These are phyloP conservation scores for Didymella pomorum DNA, from an alignment of 2,329 filamentous ascomycete genomes.

Conservation along the genomic window DNA sequence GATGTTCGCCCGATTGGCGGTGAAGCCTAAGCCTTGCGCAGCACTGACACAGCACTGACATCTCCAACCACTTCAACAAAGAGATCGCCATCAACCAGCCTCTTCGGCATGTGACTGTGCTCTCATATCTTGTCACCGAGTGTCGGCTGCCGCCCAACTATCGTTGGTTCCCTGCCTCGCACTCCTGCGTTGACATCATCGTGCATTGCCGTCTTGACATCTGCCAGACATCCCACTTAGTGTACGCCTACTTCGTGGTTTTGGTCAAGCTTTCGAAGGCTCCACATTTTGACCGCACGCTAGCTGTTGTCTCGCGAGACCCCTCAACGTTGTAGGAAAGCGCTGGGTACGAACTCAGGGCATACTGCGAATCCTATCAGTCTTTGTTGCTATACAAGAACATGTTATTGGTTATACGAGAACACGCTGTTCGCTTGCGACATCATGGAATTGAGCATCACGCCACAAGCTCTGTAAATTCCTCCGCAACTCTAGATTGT, in stretches of 20 bases:
- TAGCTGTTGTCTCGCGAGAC: not conserved
- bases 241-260: constrained; percentile 2
- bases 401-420: too few species aligned
- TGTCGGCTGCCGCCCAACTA: constrained; percentile 3
- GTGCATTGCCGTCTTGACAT: constrained; percentile 5
- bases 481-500: too few species aligned
- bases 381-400: too few species aligned
- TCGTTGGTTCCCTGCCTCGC: constrained; percentile 6
- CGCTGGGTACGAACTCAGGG: too few species aligned
- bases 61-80: not conserved
- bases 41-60: not conserved
- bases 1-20: constrained; percentile 15
- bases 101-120: constrained; percentile 3
- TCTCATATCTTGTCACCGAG: not conserved
- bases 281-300: not conserved
- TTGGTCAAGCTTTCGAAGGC: constrained; percentile 5
- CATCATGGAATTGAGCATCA: too few species aligned
- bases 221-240: constrained; percentile 13
- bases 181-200: constrained; percentile 14
- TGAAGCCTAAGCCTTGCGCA: constrained; percentile 16
- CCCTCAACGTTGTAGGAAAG: too few species aligned
- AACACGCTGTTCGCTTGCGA: too few species aligned
- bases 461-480: too few species aligned
- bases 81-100: not conserved
- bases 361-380: too few species aligned